Evolutionary conservation across 805 yeast genomes (phyloP), one percentile per base, ranked within the genome.

Genomic region (Starmerella riodocensis): DNA sequence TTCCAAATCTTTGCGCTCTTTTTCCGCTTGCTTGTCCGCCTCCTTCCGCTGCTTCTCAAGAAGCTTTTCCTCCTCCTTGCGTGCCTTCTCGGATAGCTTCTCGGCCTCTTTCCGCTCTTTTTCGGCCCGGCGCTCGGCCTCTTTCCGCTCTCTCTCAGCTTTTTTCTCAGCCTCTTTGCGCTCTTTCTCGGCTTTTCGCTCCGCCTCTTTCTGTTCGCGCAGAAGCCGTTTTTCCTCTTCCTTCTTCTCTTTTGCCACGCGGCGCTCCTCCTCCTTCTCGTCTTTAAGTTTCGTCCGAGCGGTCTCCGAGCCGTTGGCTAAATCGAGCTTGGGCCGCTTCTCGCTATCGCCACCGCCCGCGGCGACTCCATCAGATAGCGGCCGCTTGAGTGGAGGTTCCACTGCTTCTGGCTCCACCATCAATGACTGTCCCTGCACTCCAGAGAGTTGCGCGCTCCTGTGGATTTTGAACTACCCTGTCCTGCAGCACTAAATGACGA

Each of bases 31-130:
- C 29, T 39, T 41, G 32, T 48, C 50, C 19, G 49, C 52, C 26
- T 49, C 47, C 21, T 44, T 49, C 23, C 45, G 50, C 34, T 41
- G 40, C 33, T 43, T 41, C 38, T 44, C 49, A 11, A 32, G 39
- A 22, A 39, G 31, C 39, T 34, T 37, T 31, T 43, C 50, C n/a
- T 36, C 43, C 22, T 28, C 37, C 24, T 42, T 40, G 21, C 44
- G 48, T 32, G 40, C 46, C 24, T 37, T 39, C 32, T 53, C 54
- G 21, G 42, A 47, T 19, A 30, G 35, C 34, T 37, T 37, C 41
- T 50, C 55, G 14, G 35, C 51, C 32, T 56, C 58, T 37, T 48
- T 52, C 19, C 53, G 46, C 34, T 53, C 46, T 20, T 45, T 45
- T 20, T 43, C 48, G 8, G 36, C 36, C 28, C 21, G 12, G 13